phyloP scores from a whole-genome alignment of 2,329 filamentous ascomycete genomes.

The Trichothecium roseum region DNA sequence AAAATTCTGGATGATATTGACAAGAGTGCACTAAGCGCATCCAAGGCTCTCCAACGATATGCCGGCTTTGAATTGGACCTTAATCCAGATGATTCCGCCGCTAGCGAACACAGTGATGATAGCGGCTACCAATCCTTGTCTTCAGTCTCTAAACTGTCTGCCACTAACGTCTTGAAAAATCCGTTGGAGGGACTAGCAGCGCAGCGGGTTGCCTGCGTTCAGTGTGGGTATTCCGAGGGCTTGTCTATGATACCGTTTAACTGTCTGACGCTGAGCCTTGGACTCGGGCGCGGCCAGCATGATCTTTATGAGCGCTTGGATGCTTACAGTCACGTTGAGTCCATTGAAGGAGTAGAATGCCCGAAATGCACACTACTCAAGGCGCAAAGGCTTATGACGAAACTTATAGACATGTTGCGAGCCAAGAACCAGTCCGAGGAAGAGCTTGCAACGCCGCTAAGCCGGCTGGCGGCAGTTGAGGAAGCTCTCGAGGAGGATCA shows the following conservation, averaged over 20 bases:
- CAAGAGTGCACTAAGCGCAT: slow-evolving; percentile 54
- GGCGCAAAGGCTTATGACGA: slow-evolving; percentile 34
- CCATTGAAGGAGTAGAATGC: slow-evolving; percentile 84
- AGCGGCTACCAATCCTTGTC: slow-evolving; percentile 44
- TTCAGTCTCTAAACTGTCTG: slow-evolving; percentile 23
- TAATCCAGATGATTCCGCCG: slow-evolving; percentile 28
- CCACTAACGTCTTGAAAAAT: slow-evolving; percentile 43
- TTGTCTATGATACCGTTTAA: slow-evolving; percentile 89
- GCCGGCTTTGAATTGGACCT: slow-evolving; percentile 29
- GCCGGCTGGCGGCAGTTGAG: slow-evolving; percentile 56
- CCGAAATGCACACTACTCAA: slow-evolving; percentile 76
- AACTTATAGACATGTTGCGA: slow-evolving; percentile 31
- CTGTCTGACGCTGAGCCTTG: slow-evolving; percentile 78
- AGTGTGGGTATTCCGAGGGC: slow-evolving; percentile 79
- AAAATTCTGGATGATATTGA: slow-evolving; percentile 81
- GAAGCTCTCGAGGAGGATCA: slow-evolving; percentile 68
- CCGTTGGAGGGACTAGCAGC: slow-evolving; percentile 82
- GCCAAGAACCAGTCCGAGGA: slow-evolving; percentile 29
- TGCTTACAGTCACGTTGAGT: slow-evolving; percentile 74
- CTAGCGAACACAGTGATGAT: slow-evolving; percentile 43
- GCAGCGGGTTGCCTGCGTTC: slow-evolving; percentile 78
- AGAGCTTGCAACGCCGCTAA: slow-evolving; percentile 36
- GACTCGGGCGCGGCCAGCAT: slow-evolving; percentile 48
- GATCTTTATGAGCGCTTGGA: slow-evolving; percentile 71
- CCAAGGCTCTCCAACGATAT: slow-evolving; percentile 14